phyloP scores from a whole-genome alignment of 768 basidiomycete genomes.

The Tulasnella sp. region DNA sequence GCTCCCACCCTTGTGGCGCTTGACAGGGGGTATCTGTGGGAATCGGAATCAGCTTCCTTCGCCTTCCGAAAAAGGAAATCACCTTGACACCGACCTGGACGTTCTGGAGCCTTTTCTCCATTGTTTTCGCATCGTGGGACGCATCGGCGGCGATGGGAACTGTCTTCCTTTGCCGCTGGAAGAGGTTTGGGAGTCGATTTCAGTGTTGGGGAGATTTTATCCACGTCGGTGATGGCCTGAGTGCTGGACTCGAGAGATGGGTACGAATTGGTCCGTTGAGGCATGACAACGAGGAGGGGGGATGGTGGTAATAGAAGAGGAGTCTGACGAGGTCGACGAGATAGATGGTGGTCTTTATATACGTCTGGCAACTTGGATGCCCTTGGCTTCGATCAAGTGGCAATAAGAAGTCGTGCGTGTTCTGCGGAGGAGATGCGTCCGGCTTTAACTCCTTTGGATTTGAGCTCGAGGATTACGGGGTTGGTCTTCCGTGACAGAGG shows the following conservation, averaged over 20 bases:
- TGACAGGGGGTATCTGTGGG: neutral
- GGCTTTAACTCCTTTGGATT: neutral
- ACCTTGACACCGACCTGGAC: neutral
- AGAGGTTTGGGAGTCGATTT: neutral
- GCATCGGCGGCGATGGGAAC: neutral
- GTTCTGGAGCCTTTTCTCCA: neutral
- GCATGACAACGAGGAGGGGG: neutral
- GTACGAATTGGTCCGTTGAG: neutral
- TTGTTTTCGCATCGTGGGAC: neutral
- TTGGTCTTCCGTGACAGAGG: neutral
- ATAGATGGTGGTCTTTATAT: neutral
- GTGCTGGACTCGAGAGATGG: neutral
- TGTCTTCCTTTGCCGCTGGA: neutral
- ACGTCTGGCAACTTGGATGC: neutral
- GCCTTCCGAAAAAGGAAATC: neutral
- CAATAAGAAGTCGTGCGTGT: no score
- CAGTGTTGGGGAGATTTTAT: neutral
- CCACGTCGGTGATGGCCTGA: neutral
- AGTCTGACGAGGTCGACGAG: neutral
- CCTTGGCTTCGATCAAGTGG: neutral
- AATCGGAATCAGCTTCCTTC: neutral
- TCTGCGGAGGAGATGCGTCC: neutral
- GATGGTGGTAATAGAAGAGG: neutral
- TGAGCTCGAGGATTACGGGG: neutral
- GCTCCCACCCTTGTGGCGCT: neutral